Base-by-base conservation (phyloP, 768 basidiomycete species). In the Plicaturopsis crispa region DNA sequence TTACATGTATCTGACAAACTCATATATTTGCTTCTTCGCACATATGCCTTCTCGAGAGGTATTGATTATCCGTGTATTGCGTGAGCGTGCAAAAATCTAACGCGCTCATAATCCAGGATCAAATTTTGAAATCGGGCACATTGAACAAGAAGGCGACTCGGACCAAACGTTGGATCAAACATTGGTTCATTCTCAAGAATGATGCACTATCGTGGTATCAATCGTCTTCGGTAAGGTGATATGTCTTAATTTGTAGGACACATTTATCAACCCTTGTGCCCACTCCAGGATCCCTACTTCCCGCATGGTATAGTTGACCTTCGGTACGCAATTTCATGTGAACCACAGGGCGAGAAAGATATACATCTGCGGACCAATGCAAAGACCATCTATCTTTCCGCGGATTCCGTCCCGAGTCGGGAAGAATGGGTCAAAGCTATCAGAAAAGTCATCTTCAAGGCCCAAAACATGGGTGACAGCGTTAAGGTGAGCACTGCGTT, bases 371-470 rank as follows among this genome's bases (percentile, higher is more conserved):
- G 86, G 22, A 93, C 91, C 5, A 84, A 84, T 50, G 81, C 89
- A 55, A 84, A 83, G 62, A 73, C 65, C 11, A 67, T 92, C 35
- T 55, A 74, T 19, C 57, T 96, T 36, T 73, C 72, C 24, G 84
- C 86, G 8, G 85, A 92, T 50, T 90, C 87, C 19, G 62, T 80
- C 6, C 81, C 86, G 2, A 89, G 82, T 54, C 74, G 88, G 33
- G 83, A 91, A 33, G 91, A 94, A 61, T 99, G 94, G 94, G 82
- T 98, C 33, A 97, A 96, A 57, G 82, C 89, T 6, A 81, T 99
- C 43, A 77, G 83, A 41, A 94, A 86, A 59, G 84, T 92, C 39
- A 91, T 97, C 39, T 93, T 98, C 67, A 90, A 91, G 55, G 83
- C 85, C 12, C 93, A 97, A 65, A 96, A 97, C 57, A 84, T 84